Base-by-base conservation (phyloP, 2,329 filamentous ascomycete species). In the Phyllachora maydis region DNA sequence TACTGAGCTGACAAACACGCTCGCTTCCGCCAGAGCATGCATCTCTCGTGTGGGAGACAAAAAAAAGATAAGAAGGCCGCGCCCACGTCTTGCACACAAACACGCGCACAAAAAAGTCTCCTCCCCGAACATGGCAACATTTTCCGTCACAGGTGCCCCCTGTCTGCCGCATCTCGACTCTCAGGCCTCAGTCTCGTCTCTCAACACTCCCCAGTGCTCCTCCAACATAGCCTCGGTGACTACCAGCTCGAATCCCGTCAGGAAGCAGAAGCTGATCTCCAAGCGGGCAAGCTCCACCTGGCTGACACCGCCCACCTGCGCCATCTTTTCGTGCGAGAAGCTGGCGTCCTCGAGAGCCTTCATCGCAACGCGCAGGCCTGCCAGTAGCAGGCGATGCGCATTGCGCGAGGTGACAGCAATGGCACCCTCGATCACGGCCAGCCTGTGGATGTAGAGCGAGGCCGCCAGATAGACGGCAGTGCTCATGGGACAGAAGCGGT, bases 331-430 rank as follows among this genome's bases (percentile, higher is more conserved):
- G 49, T 93, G 85, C 6, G 78, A 67, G 49, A 90, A 92, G 35
- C 73, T 77, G 25, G 85, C 60, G 44, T 95, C 85, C 46, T 98
- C 85, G n/a, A 93, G 53, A 1, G 81, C 78, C 50, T 95, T 98
- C 65, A 83, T 88, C 9, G 85, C 82, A 4, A 93, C 77, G 17
- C 83, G 59, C 25, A 93, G 56, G 5, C 76, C 78, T 0, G 81
- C 83, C 10, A 98, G 61, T 16, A 91, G 59, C 6, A 95, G 54
- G 3, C 88, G 69, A 45, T 98, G 85, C 30, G 79, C 74, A 31
- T 91, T 95, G 27, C 79, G 65, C 27, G 64, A 61, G 3, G 82
- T 91, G 6, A 92, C 74, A 1, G 73, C 70, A 12, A 95, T 73
- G 13, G 74, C 65, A 33, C 66, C 66, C 41, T 90, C 78, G 21